Evolutionary conservation across 2,329 filamentous ascomycete species (phyloP).

Genomic region (Thelonectria rubi): DNA sequence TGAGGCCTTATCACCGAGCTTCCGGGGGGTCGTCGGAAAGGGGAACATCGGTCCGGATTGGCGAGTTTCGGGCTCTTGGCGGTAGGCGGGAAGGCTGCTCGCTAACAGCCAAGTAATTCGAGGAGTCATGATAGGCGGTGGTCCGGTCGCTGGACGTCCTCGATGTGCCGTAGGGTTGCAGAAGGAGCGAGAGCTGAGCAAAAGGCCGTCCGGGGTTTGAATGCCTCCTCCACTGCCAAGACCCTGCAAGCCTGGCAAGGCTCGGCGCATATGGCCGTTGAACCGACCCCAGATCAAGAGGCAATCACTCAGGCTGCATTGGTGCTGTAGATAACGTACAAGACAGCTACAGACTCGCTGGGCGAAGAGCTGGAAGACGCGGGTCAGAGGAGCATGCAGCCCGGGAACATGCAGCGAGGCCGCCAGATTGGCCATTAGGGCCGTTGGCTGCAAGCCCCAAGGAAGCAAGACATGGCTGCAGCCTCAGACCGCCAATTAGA

Average conservation of each 20-base stretch:
- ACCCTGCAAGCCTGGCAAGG: conserved; percentile 14
- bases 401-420: background rate
- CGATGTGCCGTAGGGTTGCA: background rate
- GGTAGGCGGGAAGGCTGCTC: background rate
- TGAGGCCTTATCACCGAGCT: conserved; percentile 33
- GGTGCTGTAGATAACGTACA: background rate
- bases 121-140: conserved; percentile 8
- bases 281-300: conserved; percentile 3
- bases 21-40: conserved; percentile 12
- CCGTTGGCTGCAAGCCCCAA: background rate
- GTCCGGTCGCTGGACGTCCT: background rate
- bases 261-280: background rate
- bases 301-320: conserved; percentile 7
- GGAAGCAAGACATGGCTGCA: background rate
- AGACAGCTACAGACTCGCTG: background rate
- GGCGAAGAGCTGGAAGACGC: background rate
- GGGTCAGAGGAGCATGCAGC: background rate
- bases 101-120: background rate
- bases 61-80: background rate
- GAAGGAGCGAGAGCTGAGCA: background rate
- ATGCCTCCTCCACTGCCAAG: conserved; percentile 8
- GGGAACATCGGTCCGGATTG: conserved; percentile 9
- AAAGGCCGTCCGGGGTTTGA: conserved; percentile 10
- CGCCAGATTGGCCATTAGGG: background rate
- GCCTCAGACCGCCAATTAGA: background rate